Evolutionary conservation across 2,329 filamentous ascomycete genomes (phyloP), one percentile per base, ranked within the genome.

Genomic region (Hysterium pulicare): DNA sequence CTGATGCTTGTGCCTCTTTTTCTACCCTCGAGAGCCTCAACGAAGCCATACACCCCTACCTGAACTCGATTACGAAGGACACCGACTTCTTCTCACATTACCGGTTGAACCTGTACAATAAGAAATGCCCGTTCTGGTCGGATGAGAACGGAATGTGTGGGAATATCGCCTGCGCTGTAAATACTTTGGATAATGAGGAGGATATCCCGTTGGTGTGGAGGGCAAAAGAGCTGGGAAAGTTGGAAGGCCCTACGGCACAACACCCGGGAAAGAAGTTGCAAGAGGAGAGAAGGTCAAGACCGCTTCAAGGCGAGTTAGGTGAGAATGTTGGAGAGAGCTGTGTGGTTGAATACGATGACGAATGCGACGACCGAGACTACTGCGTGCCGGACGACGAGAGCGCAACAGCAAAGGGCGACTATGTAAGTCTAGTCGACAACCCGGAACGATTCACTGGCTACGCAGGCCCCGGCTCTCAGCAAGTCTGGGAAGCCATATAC

Each of bases 1-100:
- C 86, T 33, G 93, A 98, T 67, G 90, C 93, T 37, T 97, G 93
- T 71, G 89, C 88, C 48, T 95, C 91, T 42, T 98, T 95, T 70
- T 83, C 84, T 42, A 90, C 88, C 28, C 85, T 98, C 67, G 90
- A 98, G 62, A 74, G 76, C 31, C 76, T 98, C 41, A 98, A 97
- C 70, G 69, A 76, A 53, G 78, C 81, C 46, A 76, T 96, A 49
- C 83, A 84, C 56, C 87, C 90, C 15, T 79, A 83, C 40, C 72
- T 98, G 54, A 79, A 87, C 57, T 84, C 87, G 42, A 81, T 98
- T 34, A 95, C 89, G 0, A 81, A 81, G 55, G 82, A 86, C 40
- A 95, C 91, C 66, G 93, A 98, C 69, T 98, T 96, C 78, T 98
- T 98, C 71, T 91, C 91, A 40, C 90, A 97, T 70, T 98, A 97